Evolutionary conservation across 768 basidiomycete species (phyloP), one percentile per base, ranked within the genome.

Genomic region (Amanita subjunquillea): DNA sequence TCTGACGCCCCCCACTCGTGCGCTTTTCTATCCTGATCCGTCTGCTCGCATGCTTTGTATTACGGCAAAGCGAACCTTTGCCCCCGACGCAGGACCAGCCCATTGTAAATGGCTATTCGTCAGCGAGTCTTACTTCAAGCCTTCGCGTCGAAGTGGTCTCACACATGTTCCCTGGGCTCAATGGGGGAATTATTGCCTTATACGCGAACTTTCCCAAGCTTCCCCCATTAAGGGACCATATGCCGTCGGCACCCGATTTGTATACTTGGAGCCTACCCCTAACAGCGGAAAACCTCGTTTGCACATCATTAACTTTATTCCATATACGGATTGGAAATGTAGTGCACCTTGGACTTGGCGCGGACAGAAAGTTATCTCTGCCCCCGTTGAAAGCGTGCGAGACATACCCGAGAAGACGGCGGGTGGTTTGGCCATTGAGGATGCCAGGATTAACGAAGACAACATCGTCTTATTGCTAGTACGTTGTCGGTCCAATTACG

Each of bases 1-100:
- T 25, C 53, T 66, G 27, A 50, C 61, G 3, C 62, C 70, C 1
- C 63, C 69, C 27, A 59, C 73, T 2, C 72, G 64, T 43, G 75
- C 78, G 6, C 62, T 82, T n/a, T 83, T 84, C 60, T 77, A 76
- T 55, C 68, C 72, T 34, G 79, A 82, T 57, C 77, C 80, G 6
- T 67, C 71, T 32, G 67, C 69, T 52, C 74, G 79, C 30, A 60
- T 80, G 51, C 68, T 77, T 17, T 69, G 76, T 43, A 57, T 83
- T 43, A 68, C 71, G 29, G 76, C 77, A 34, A 73, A 71, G 51
- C 67, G 70, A 3, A 60, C 67, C 22, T 60, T 63, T 32, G 65
- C 67, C 27, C 65, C 67, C 17, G 67, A 56, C 25, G 36, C 57
- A 40, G 61, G 54, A 50, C 69, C 62, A 60, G 63, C 51, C 57